Evolutionary conservation across 768 basidiomycete species (phyloP), one percentile per base, ranked within the genome.

Genomic region (Mycena olivaceomarginata): DNA sequence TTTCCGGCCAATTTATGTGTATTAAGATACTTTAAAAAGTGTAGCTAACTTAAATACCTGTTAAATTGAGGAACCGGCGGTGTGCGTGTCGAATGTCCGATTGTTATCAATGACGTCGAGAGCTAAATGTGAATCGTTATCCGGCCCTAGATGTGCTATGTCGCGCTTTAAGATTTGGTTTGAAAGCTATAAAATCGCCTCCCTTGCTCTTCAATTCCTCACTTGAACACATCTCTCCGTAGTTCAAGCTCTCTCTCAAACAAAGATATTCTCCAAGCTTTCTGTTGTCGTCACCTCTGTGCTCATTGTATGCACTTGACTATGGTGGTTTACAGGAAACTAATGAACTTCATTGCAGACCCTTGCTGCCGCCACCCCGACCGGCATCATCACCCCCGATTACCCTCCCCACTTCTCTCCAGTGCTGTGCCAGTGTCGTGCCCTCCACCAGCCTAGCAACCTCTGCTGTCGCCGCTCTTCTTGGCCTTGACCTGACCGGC

Each of bases 211-310:
- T 10, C 9, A 22, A 57, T 25, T 57, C 56, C 56, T 57, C 56
- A 57, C 56, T 57, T 22, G 56, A 57, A 31, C 56, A 57, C 56
- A 57, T 25, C 18, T 16, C 56, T 57, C 56, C n/a, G 56, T 57
- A 9, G 56, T 25, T 57, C 56, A 57, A 57, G 56, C 56, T 57
- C 22, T 57, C 56, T 25, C 25, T 25, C 25, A 57, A 57, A 57
- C 25, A 57, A 57, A 57, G 4, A 57, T 57, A 22, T 57, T 57
- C 56, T 25, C 56, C 12, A 57, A 57, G 56, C 56, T 57, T 6
- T 57, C 11, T 31, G 22, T 57, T 4, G 22, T 12, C 12, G 56
- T 57, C 22, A 22, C 56, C 56, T 57, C 56, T 57, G 56, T 57
- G 22, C 56, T 57, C 25, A 12, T 57, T 57, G 56, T 57, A 31